Evolutionary conservation across 2,329 filamentous ascomycete species (phyloP).

Genomic region (Neurospora sp.): DNA sequence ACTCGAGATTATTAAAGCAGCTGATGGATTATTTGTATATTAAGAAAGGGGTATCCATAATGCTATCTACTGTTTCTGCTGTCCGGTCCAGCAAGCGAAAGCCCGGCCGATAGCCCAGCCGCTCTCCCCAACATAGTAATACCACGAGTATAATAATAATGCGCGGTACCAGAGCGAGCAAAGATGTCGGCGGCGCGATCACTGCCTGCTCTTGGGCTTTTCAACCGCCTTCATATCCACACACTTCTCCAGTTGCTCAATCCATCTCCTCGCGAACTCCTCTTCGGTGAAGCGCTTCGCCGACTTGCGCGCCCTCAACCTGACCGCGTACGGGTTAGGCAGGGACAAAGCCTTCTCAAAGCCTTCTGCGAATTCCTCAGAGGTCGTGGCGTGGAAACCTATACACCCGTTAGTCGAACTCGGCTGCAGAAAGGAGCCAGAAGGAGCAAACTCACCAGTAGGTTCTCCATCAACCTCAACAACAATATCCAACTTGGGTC

Average conservation of each 20-base stretch:
- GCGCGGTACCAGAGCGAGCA: background rate
- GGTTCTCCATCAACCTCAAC: constrained; percentile 65
- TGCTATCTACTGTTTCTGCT: background rate
- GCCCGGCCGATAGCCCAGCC: background rate
- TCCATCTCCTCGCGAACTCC: constrained; percentile 73
- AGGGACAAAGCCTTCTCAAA: constrained; percentile 70
- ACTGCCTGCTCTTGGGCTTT: background rate
- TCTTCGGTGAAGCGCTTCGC: constrained; percentile 80
- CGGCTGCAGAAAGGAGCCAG: background rate
- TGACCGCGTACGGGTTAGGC: constrained; percentile 63
- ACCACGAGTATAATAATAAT: background rate
- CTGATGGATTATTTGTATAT: background rate
- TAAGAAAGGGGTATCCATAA: background rate
- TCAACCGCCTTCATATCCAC: constrained; percentile 31
- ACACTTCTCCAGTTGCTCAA: constrained; percentile 61
- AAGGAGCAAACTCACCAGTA: constrained; percentile 47
- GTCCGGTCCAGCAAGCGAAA: background rate
- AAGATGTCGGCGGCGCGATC: background rate
- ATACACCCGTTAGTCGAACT: constrained; percentile 14
- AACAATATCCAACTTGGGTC: constrained; percentile 90
- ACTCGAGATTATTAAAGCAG: background rate
- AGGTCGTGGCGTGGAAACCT: constrained; percentile 79
- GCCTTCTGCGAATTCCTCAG: constrained; percentile 66
- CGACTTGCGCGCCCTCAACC: constrained; percentile 64
- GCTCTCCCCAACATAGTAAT: background rate